phyloP scores from a whole-genome alignment of 805 yeast species.

The Candida cerambycidarum region DNA sequence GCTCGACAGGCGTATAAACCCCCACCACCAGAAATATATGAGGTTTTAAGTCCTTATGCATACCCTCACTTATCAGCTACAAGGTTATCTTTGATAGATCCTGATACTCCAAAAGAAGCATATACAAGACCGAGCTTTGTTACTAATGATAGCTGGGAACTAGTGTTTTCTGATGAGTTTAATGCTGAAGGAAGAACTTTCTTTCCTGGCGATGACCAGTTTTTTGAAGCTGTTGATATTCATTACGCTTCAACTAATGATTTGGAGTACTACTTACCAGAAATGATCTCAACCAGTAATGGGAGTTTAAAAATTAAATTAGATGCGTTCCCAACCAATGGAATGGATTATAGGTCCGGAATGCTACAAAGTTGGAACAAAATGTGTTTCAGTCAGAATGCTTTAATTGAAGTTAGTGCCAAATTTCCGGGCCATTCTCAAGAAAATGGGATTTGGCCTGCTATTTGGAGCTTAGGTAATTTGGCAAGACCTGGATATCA shows the following conservation, averaged over 20 bases:
- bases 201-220: conserved; percentile 40
- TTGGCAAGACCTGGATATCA: conserved; percentile 37
- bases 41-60: conserved; percentile 50
- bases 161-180: conserved; percentile 40
- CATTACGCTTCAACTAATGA: conserved; percentile 39
- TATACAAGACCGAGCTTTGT: conserved; percentile 43
- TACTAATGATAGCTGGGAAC: conserved; percentile 27
- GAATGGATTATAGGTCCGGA: conserved; percentile 31
- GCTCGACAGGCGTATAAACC: conserved; percentile 8
- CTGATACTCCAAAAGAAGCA: conserved; percentile 65
- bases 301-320: conserved; percentile 31
- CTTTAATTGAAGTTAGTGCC: conserved; percentile 28
- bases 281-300: conserved; percentile 33
- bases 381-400: conserved; percentile 32
- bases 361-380: conserved; percentile 39
- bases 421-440: conserved; percentile 32
- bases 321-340: conserved; percentile 33
- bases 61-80: conserved; percentile 61
- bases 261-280: conserved; percentile 41
- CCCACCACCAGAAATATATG: conserved; percentile 20
- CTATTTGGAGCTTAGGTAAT: conserved; percentile 40
- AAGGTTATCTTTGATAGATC: conserved; percentile 62
- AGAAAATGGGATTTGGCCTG: conserved; percentile 39
- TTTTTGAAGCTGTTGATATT: conserved; percentile 35
- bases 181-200: conserved; percentile 40